Evolutionary conservation across 2,329 filamentous ascomycete species (phyloP), one percentile per base, ranked within the genome.

Genomic region (Paecilomyces dactylethromorphus): DNA sequence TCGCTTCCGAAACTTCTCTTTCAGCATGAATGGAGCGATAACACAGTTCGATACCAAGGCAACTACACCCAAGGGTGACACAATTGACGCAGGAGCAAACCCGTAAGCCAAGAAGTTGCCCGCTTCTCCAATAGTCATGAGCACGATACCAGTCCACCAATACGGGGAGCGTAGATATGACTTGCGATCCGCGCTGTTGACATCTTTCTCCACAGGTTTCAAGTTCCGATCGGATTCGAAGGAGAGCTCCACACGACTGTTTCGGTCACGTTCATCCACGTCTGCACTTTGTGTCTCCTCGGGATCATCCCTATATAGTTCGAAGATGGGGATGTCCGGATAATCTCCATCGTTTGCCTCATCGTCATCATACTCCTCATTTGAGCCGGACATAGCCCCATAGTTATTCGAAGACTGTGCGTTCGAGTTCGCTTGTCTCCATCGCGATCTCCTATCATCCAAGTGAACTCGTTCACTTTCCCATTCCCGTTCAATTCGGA

Each of bases 91-190:
- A 3, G 94, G 94, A 31, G 94, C 94, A 72, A 99, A 99, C 24
- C 94, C 94, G 70, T 99, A 99, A 0, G 94, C 94, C 63, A 99
- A 79, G 70, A 99, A 99, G 73, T 99, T 99, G 56, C 94, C 94
- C 70, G 90, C 88, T 78, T 99, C 94, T 59, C 94, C 94, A 24
- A 96, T 78, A 0, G 88, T 91, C 85, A 99, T 99, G 60, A 99
- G 81, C 15, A 95, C 83, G 64, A 97, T 93, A 21, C 94, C 94
- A 32, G 87, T 78, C 94, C 94, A 99, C 94, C 94, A 99, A 71
- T 94, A 97, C 1, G 92, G 91, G 35, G 92, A 96, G 63, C 86
- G 87, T 60, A 99, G 83, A 74, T 99, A 99, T 5, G 85, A 88
- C 59, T 87, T 87, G 31, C 86, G 79, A 61, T 80, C 79, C 35